Conservation (phyloP, 2,329 filamentous ascomycete genomes). For the Fusarium buxicola region DNA sequence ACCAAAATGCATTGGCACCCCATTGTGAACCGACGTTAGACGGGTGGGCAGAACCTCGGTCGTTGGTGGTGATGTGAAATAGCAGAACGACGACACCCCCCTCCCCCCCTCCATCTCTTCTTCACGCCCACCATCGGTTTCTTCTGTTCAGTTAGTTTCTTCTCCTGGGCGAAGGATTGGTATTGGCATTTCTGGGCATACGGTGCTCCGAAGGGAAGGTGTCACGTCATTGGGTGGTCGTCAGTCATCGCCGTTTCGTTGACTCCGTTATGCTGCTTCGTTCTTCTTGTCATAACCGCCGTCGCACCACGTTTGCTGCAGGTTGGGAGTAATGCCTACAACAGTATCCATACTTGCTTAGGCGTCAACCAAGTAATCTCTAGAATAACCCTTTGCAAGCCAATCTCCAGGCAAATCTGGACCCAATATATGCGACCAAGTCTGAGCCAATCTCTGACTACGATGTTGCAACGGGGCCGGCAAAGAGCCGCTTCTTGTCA, state of each 20-base stretch:
- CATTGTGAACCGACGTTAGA: conserved; percentile 39
- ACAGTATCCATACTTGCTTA: background rate
- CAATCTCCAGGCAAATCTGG: conserved; percentile 11
- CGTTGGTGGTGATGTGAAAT: conserved; percentile 9
- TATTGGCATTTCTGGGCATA: conserved; percentile 41
- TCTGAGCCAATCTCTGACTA: conserved; percentile 4
- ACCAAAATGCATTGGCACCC: conserved; percentile 29
- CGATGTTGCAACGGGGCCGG: conserved; percentile 19
- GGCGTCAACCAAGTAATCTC: conserved; percentile 18
- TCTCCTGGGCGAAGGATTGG: conserved; percentile 28
- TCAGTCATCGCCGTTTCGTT: conserved; percentile 16
- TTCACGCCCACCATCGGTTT: conserved; percentile 26
- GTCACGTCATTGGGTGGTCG: conserved; percentile 34
- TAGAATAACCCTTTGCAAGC: conserved; percentile 1
- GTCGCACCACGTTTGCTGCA: conserved; percentile 34
- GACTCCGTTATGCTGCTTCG: conserved; percentile 26
- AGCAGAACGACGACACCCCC: conserved; percentile 16
- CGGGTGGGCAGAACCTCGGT: conserved; percentile 17
- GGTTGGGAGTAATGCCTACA: conserved; percentile 1
- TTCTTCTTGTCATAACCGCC: conserved; percentile 17
- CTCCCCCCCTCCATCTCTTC: conserved; percentile 5
- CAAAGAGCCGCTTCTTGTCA: conserved; percentile 13
- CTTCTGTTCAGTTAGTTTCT: conserved; percentile 24
- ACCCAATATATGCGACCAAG: conserved; percentile 9
- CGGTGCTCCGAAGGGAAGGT: conserved; percentile 11